Percentiles rank a stretch among this genome's conserved stretches.
Conservation (phyloP, 768 basidiomycete species). For the Pulveroboletus sp. region DNA sequence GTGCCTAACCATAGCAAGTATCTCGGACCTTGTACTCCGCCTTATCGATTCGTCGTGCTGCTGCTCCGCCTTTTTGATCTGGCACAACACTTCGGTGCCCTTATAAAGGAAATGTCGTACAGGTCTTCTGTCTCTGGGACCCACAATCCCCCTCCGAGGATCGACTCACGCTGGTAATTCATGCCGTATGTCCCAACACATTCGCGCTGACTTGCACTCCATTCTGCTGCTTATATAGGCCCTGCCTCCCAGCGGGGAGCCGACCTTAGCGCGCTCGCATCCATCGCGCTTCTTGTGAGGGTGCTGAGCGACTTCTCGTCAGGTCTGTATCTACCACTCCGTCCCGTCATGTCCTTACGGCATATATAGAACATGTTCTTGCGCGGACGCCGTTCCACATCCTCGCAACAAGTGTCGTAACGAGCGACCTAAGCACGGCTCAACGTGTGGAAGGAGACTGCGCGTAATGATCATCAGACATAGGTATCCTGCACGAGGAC, state of each 20-base stretch:
- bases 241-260: slow-evolving; percentile 40
- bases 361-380: slow-evolving; percentile 25
- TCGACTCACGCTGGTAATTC: slow-evolving; percentile 28
- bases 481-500: slow-evolving; percentile 8
- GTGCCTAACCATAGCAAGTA: slow-evolving; percentile 12
- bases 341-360: slow-evolving; percentile 8
- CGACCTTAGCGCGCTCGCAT: slow-evolving; percentile 53
- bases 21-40: slow-evolving; percentile 23
- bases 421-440: slow-evolving; percentile 71
- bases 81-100: slow-evolving; percentile 13
- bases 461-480: slow-evolving; percentile 16
- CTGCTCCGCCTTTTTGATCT: slow-evolving; percentile 20
- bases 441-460: slow-evolving; percentile 50
- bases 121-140: slow-evolving; percentile 23
- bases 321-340: slow-evolving; percentile 34
- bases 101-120: slow-evolving; percentile 29
- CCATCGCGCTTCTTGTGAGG: slow-evolving; percentile 73
- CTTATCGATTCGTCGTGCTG: slow-evolving; percentile 30
- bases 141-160: slow-evolving; percentile 31
- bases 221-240: slow-evolving; percentile 15
- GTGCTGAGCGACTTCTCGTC: slow-evolving; percentile 52
- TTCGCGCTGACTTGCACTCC: slow-evolving; percentile 8
- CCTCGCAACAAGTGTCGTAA: slow-evolving; percentile 70
- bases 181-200: slow-evolving; percentile 19
- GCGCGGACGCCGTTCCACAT: slow-evolving; percentile 55